Percentiles rank a stretch among this genome's conserved stretches.
phyloP scores from a whole-genome alignment of 306 rosid species.

The Delonix regia region DNA sequence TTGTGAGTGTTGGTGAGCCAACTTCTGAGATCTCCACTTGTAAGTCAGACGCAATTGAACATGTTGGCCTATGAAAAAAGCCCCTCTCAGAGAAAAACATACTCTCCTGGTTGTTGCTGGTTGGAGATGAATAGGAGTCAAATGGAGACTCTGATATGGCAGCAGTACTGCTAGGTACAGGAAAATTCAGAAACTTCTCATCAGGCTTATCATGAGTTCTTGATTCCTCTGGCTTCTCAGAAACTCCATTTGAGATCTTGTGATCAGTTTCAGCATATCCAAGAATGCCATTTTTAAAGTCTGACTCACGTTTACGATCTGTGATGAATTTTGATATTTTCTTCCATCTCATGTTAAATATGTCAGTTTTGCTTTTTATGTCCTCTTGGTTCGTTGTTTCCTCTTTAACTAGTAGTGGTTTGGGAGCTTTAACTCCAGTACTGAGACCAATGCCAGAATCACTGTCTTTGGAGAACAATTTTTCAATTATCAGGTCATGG shows the following conservation, averaged over 20 bases:
- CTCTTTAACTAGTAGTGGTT: slow-evolving; percentile 14
- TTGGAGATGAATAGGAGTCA: slow-evolving; percentile 45
- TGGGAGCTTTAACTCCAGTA: slow-evolving; percentile 16
- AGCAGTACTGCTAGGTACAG: slow-evolving; percentile 10
- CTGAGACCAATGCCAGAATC: background rate
- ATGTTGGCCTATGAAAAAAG: slow-evolving; percentile 60
- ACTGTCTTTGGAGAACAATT: slow-evolving; percentile 39
- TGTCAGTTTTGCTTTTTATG: slow-evolving; percentile 21
- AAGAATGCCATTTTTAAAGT: background rate
- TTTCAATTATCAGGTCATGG: slow-evolving; percentile 64
- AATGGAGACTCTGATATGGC: slow-evolving; percentile 34
- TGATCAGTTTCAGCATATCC: slow-evolving; percentile 23
- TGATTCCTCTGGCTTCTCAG: slow-evolving; percentile 29
- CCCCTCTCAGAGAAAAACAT: slow-evolving; percentile 39
- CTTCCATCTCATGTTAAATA: slow-evolving; percentile 15
- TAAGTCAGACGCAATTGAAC: slow-evolving; percentile 87
- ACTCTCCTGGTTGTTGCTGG: slow-evolving; percentile 44
- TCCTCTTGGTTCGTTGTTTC: slow-evolving; percentile 27
- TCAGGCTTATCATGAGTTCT: slow-evolving; percentile 29
- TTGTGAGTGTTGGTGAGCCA: slow-evolving; percentile 68
- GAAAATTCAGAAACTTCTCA: slow-evolving; percentile 32
- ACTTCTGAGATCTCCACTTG: slow-evolving; percentile 93
- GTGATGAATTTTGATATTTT: slow-evolving; percentile 38
- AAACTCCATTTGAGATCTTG: slow-evolving; percentile 21
- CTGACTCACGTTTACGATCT: slow-evolving; percentile 33